Evolutionary conservation across 2,329 filamentous ascomycete genomes (phyloP).

Genomic region (Chalaropsis ovoidea): DNA sequence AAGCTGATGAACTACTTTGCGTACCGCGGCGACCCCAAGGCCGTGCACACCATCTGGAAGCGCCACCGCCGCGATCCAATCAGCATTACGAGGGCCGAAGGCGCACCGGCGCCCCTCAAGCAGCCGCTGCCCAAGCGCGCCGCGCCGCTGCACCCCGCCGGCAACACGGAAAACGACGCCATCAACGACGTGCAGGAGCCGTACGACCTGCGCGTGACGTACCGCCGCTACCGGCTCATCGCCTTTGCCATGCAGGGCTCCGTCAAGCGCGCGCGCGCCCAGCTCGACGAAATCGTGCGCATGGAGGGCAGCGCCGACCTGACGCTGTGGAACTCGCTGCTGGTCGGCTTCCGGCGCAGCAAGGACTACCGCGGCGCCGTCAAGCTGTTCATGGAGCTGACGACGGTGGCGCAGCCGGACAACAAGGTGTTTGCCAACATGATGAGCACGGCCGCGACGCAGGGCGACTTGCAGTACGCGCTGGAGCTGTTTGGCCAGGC

Average conservation of each 20-base stretch:
- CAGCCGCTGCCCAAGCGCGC: background rate
- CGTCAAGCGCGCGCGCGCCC: slow-evolving; percentile 19
- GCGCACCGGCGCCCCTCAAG: background rate
- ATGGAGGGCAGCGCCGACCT: slow-evolving; percentile 40
- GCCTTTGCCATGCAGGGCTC: slow-evolving; percentile 21
- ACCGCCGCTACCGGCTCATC: slow-evolving; percentile 19
- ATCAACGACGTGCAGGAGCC: slow-evolving; percentile 7
- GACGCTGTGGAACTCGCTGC: slow-evolving; percentile 63
- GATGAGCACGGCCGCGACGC: slow-evolving; percentile 58
- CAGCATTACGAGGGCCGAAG: background rate
- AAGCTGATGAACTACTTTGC: slow-evolving; percentile 21
- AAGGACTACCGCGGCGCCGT: slow-evolving; percentile 59
- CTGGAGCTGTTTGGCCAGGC: slow-evolving; percentile 56
- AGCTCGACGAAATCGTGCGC: slow-evolving; percentile 20
- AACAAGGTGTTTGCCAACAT: slow-evolving; percentile 58
- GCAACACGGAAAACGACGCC: slow-evolving; percentile 16
- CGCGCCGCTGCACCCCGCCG: background rate
- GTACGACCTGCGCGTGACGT: slow-evolving; percentile 15
- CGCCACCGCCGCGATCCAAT: slow-evolving; percentile 12
- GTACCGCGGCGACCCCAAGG: slow-evolving; percentile 18
- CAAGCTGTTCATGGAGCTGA: slow-evolving; percentile 52
- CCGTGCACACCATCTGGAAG: slow-evolving; percentile 21
- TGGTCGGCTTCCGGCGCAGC: slow-evolving; percentile 58
- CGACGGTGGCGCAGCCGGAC: slow-evolving; percentile 44
- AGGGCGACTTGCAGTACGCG: slow-evolving; percentile 63